phyloP scores from a whole-genome alignment of 176 grass and related monocot species.

The Zea luxurians region DNA sequence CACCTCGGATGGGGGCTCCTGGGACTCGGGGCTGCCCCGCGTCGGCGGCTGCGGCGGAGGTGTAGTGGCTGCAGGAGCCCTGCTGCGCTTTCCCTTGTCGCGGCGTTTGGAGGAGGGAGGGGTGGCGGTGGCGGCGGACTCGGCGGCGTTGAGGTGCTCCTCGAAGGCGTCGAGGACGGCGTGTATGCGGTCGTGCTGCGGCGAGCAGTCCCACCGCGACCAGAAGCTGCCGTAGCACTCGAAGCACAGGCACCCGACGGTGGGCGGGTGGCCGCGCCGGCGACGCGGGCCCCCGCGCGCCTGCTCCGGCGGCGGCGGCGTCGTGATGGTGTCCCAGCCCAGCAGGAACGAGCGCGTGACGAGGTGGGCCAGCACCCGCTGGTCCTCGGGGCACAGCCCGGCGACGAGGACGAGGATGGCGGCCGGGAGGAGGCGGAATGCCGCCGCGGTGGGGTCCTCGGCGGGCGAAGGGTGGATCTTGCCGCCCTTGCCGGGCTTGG shows the following conservation, averaged over 20 bases:
- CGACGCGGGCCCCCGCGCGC: neutral
- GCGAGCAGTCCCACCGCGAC: conserved; percentile 55
- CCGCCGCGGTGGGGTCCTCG: conserved; percentile 30
- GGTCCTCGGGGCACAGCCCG: conserved; percentile 50
- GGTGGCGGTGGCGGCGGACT: neutral
- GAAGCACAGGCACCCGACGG: conserved; percentile 55
- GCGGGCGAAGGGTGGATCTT: conserved; percentile 50
- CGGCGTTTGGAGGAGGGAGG: conserved; percentile 37
- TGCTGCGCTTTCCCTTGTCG: conserved; percentile 38
- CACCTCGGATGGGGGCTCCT: neutral
- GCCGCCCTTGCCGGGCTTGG: conserved; percentile 46
- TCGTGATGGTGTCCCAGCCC: neutral
- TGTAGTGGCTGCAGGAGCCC: neutral
- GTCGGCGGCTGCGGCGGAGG: neutral
- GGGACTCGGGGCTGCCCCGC: neutral
- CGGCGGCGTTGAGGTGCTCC: conserved; percentile 44
- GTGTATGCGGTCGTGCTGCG: conserved; percentile 53
- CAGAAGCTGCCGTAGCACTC: conserved; percentile 68
- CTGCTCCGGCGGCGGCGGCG: neutral
- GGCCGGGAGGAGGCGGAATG: conserved; percentile 49
- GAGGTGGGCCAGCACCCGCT: conserved; percentile 61
- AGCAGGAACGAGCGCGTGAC: conserved; percentile 38
- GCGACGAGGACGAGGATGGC: conserved; percentile 45
- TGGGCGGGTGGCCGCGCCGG: conserved; percentile 34
- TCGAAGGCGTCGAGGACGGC: conserved; percentile 56